phyloP scores from a whole-genome alignment of 2,329 filamentous ascomycete species.

The Colletotrichum paranaense region DNA sequence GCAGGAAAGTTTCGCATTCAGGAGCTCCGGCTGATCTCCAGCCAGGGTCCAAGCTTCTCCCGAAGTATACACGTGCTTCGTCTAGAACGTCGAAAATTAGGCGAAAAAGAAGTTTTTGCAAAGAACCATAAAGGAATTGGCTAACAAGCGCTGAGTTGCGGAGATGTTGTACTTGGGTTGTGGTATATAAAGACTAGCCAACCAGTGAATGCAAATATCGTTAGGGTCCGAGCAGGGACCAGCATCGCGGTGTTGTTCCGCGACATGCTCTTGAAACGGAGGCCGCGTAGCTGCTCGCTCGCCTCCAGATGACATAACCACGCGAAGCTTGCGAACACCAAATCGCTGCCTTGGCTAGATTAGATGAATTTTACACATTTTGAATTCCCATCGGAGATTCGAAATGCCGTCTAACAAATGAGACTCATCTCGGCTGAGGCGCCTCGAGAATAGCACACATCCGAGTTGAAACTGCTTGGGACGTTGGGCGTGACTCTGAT shows the following conservation, averaged over 20 bases:
- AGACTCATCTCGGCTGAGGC: neutral
- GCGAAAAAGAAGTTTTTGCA: neutral
- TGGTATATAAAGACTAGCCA: neutral
- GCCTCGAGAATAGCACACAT: neutral
- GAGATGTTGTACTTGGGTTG: neutral
- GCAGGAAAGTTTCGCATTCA: neutral
- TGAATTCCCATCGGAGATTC: neutral
- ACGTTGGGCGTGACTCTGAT: neutral
- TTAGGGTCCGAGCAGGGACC: conserved; percentile 1
- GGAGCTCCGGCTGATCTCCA: neutral
- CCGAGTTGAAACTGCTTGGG: neutral
- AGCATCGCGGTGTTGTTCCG: conserved; percentile 17
- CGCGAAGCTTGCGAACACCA: neutral
- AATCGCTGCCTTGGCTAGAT: neutral
- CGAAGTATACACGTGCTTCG: neutral
- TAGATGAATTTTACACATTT: neutral
- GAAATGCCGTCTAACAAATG: neutral
- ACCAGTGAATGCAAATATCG: neutral
- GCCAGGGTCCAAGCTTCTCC: neutral
- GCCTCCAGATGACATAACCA: neutral
- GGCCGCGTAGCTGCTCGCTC: conserved; percentile 15
- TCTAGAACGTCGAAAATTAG: neutral
- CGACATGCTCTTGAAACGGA: conserved; percentile 19
- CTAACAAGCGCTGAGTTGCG: neutral
- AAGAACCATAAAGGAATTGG: neutral